Evolutionary conservation across 2,329 filamentous ascomycete species (phyloP).

Genomic region (Ophioceras dolichostomum): DNA sequence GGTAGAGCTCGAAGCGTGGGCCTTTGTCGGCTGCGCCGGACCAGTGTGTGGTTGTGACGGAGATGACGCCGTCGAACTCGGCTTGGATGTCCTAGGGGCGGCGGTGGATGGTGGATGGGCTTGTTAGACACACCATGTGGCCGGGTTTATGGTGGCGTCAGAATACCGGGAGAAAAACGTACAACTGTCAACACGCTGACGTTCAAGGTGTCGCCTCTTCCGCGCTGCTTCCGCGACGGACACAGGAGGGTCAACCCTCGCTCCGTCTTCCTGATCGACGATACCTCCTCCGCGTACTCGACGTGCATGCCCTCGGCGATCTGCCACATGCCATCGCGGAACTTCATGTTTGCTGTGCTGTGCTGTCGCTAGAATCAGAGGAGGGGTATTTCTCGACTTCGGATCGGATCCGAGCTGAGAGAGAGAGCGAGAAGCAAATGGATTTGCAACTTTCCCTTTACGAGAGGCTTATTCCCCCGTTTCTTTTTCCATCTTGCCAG

Average conservation of each 20-base stretch:
- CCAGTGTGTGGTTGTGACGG: conserved; percentile 46
- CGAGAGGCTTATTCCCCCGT: too few relatives aligned
- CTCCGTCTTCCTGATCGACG: conserved; percentile 33
- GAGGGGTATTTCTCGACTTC: too few relatives aligned
- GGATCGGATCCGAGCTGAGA: too few relatives aligned
- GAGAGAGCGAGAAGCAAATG: too few relatives aligned
- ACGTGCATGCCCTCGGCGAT: conserved; percentile 45
- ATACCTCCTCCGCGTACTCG: conserved; percentile 55
- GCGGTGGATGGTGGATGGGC: too few relatives aligned
- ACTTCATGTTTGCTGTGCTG: too few relatives aligned
- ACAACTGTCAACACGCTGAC: conserved; percentile 39
- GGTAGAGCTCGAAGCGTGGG: conserved; percentile 46
- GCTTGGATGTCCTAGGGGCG: conserved; percentile 38
- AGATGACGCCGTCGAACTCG: conserved; percentile 45
- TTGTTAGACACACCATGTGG: too few relatives aligned
- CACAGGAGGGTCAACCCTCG: conserved; percentile 42
- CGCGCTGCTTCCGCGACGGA: conserved; percentile 40
- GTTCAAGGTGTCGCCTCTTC: conserved; percentile 43
- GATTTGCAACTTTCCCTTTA: too few relatives aligned
- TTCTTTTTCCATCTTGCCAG: too few relatives aligned
- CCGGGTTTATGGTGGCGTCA: too few relatives aligned
- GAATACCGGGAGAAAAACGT: conserved; percentile 9
- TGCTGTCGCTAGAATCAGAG: too few relatives aligned
- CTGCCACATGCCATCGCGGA: conserved; percentile 57
- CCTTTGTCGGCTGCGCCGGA: conserved; percentile 36